These are phyloP conservation scores for Hanseniaspora clermontiae DNA, from an alignment of 805 yeast genomes.

Conservation along the genomic window DNA sequence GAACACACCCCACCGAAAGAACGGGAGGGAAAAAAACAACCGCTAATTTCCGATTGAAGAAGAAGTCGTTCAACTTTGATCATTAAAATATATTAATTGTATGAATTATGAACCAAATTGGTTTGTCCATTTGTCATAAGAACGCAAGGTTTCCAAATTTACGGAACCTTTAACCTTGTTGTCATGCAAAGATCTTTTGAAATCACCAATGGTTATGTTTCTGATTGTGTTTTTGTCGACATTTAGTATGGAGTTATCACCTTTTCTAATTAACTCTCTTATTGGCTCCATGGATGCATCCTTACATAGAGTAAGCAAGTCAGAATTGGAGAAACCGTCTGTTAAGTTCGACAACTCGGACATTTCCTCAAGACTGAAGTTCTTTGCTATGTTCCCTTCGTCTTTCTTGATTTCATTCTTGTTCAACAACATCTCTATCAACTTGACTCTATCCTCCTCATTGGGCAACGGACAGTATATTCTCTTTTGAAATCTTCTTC, in stretches of 20 bases:
- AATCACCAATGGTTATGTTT: conserved; percentile 61
- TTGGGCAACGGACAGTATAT: conserved; percentile 94
- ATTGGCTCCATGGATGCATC: conserved; percentile 98
- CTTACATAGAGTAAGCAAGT: conserved; percentile 82
- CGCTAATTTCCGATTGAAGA: not conserved
- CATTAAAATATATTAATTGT: conserved; percentile 20
- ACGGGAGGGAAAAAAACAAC: no score
- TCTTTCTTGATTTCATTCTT: conserved; percentile 22
- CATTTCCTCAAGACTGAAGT: not conserved
- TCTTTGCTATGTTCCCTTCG: not conserved
- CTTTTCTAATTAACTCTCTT: conserved; percentile 45
- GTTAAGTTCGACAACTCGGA: conserved; percentile 35
- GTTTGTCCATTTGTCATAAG: conserved; percentile 81
- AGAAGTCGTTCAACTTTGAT: no score
- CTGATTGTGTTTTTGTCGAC: conserved; percentile 64
- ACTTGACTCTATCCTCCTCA: conserved; percentile 61
- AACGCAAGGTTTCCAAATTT: conserved; percentile 59
- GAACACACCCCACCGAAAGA: no score
- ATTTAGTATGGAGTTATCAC: conserved; percentile 56
- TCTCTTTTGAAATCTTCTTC: conserved; percentile 81
- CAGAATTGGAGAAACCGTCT: conserved; percentile 82
- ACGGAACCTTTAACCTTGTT: conserved; percentile 79
- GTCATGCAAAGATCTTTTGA: conserved; percentile 46
- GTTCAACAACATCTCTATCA: conserved; percentile 51
- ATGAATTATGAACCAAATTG: conserved; percentile 83